Percentiles rank a stretch among this genome's conserved stretches.
Conservation (phyloP, 805 yeast genomes). For the Lipomyces yamanashiensis region DNA sequence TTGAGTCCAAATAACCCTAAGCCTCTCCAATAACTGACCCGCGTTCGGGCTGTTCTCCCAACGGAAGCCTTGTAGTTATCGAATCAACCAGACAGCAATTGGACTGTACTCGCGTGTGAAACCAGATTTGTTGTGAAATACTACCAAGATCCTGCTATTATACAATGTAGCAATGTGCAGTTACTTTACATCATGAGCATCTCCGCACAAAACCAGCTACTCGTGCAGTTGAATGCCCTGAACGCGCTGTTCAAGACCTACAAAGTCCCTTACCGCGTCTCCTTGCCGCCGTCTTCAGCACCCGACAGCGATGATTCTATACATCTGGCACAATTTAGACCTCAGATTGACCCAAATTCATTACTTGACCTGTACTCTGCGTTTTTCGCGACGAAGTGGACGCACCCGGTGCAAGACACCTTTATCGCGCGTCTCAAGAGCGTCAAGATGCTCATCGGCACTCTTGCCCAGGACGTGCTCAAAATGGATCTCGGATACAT, state of each 20-base stretch:
- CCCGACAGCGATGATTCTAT: not conserved
- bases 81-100: not conserved
- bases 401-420: slow-evolving; percentile 20
- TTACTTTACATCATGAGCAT: not conserved
- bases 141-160: not conserved
- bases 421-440: slow-evolving; percentile 21
- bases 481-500: slow-evolving; percentile 24
- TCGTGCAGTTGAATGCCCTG: not conserved
- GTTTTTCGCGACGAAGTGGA: slow-evolving; percentile 8
- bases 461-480: slow-evolving; percentile 25
- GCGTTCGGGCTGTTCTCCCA: not conserved
- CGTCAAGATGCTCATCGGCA: slow-evolving; percentile 27
- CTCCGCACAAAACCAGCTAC: not conserved
- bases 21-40: not conserved
- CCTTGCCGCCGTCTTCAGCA: not conserved
- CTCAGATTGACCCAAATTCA: slow-evolving; percentile 13
- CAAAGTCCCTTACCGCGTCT: slow-evolving; percentile 2
- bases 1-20: not conserved
- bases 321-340: not conserved
- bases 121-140: not conserved
- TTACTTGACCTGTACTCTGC: slow-evolving; percentile 21
- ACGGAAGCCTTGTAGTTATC: not conserved
- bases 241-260: slow-evolving; percentile 4
- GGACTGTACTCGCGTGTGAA: not conserved
- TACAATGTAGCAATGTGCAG: not conserved